phyloP scores from a whole-genome alignment of 140 eudicot genomes.

The Ambrosia hybrid region DNA sequence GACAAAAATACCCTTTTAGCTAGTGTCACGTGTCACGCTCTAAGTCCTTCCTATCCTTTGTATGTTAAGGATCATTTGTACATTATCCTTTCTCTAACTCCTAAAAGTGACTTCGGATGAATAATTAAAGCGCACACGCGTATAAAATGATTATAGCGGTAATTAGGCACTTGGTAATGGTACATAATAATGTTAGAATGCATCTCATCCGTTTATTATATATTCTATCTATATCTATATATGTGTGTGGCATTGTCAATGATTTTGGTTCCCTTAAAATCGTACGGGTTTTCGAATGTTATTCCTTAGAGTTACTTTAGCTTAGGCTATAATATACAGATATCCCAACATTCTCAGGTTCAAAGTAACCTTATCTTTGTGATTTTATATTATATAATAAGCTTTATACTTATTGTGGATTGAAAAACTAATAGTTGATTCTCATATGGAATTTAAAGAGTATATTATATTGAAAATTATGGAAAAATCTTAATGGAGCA shows the following conservation, averaged over 20 bases:
- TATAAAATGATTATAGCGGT: background rate
- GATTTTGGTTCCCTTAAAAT: slow-evolving; percentile 19
- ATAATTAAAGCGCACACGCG: too few species aligned
- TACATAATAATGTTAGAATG: background rate
- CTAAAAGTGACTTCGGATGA: too few species aligned
- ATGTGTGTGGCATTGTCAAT: slow-evolving; percentile 5
- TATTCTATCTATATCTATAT: background rate
- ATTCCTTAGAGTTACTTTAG: slow-evolving; percentile 16
- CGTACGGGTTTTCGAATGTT: slow-evolving; percentile 19
- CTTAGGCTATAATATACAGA: slow-evolving; percentile 10
- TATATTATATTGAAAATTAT: background rate
- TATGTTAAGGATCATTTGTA: too few species aligned
- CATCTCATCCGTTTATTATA: background rate
- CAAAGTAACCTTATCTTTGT: slow-evolving; percentile 8
- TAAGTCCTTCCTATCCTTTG: too few species aligned
- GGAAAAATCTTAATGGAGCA: slow-evolving; percentile 32
- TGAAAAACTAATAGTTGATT: background rate
- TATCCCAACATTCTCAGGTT: slow-evolving; percentile 20
- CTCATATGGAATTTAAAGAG: background rate
- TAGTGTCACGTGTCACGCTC: too few species aligned
- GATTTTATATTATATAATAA: background rate
- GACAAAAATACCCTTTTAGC: too few species aligned
- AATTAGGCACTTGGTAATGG: background rate
- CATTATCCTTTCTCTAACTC: too few species aligned
- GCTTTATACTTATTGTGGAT: slow-evolving; percentile 2